Evolutionary conservation across 1,284 basidiomycete species (phyloP), one percentile per base, ranked within the genome.

Genomic region (Apiotrichum mycotoxinovorans): DNA sequence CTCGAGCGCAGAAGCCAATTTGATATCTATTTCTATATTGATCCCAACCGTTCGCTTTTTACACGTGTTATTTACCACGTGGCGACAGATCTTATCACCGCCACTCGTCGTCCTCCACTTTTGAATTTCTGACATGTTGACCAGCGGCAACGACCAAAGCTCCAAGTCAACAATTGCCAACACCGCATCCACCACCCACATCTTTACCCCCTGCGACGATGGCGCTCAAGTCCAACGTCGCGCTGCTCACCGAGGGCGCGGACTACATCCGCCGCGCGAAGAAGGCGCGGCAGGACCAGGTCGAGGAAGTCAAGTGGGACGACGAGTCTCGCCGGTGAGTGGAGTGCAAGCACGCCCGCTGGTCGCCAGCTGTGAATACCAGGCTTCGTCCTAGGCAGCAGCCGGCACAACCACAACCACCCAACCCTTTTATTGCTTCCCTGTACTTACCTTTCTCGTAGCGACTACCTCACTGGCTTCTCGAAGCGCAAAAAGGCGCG

Each of bases 291-390:
- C 66, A 66, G 46, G 74, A 77, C 26, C 70, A 72, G 56, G 71
- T 79, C 10, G 76, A 78, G 52, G 73, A 74, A 57, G 70, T 79
- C 65, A 73, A 77, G 57, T 79, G 78, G 63, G 74, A 79, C 62
- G 77, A 79, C 63, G 66, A 69, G 11, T 73, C 72, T 9, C 57
- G 76, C 57, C 60, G 68, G 74, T 75, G 57, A 49, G 73, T 69
- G 3, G 7, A 3, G 37, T 7, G 15, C 12, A 17, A 30, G 30
- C 30, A n/a, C n/a, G n/a, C n/a, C n/a, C n/a, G n/a, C n/a, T n/a
- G n/a, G n/a, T n/a, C n/a, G n/a, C n/a, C n/a, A n/a, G n/a, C n/a
- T 38, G 34, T 35, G 12, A 17, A 38, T 8, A 18, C 8, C 9
- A 38, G 37, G 4, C 37, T 3, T 9, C 15, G 18, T 15, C 17